Evolutionary conservation across 768 basidiomycete species (phyloP).

Genomic region (Leccinellum rugosiceps): DNA sequence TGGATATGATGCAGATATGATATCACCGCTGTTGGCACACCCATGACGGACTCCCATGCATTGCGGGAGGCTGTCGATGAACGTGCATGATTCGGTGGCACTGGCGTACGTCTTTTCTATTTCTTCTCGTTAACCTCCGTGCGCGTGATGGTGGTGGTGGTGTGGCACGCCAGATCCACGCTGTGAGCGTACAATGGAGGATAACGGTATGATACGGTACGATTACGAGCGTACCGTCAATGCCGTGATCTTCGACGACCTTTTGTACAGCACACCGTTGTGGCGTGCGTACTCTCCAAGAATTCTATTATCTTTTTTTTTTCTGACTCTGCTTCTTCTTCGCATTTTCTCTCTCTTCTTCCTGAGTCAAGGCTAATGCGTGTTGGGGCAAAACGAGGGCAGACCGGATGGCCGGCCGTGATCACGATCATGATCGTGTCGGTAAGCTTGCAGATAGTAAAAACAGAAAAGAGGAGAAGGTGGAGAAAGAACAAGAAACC

Average conservation of each 20-base stretch:
- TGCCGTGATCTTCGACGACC: neutral
- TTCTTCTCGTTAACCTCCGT: neutral
- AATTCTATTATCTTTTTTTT: neutral
- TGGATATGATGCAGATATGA: neutral
- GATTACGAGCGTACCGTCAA: neutral
- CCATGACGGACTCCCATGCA: neutral
- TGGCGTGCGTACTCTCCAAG: neutral
- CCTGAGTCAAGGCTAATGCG: neutral
- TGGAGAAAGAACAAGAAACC: neutral
- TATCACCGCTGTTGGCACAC: neutral
- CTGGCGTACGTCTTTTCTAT: neutral
- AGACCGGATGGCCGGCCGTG: neutral
- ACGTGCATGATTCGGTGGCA: neutral
- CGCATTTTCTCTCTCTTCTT: neutral
- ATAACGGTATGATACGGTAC: neutral
- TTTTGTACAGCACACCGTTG: neutral
- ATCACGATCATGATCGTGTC: neutral
- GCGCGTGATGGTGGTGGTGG: neutral
- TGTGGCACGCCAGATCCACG: neutral
- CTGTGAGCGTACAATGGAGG: neutral
- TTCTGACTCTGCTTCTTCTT: neutral
- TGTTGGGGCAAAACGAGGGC: neutral
- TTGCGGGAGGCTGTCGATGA: neutral
- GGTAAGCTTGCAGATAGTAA: neutral
- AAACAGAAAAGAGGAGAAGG: neutral